Conservation (phyloP, 148 eudicot species). For the Beta vulgaris region DNA sequence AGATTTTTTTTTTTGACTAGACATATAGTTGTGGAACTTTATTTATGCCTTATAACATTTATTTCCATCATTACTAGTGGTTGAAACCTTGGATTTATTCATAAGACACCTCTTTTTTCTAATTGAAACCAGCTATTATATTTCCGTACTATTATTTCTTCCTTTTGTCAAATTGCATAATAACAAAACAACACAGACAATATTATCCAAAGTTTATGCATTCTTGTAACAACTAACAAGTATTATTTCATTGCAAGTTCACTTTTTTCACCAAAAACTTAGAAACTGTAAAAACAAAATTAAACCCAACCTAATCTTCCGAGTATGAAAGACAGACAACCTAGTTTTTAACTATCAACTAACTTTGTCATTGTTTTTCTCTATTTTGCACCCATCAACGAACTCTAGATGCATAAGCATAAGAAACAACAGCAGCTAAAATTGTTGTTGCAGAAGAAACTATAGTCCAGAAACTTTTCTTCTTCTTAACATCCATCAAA, state of each 20-base stretch:
- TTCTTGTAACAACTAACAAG: neutral
- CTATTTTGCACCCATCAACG: slow-evolving; percentile 27
- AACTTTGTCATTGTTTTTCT: neutral
- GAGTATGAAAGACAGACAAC: neutral
- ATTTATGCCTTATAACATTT: no score
- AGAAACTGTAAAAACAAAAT: neutral
- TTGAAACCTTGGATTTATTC: slow-evolving; percentile 7
- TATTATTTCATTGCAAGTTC: neutral
- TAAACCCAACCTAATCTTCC: slow-evolving; percentile 3
- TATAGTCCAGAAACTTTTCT: slow-evolving; percentile 68
- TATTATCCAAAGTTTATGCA: neutral
- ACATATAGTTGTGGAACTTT: neutral
- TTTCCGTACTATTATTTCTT: slow-evolving; percentile 2
- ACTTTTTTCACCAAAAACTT: neutral
- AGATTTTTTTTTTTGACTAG: slow-evolving; percentile 15
- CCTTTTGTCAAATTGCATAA: neutral
- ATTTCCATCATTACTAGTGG: slow-evolving; percentile 17
- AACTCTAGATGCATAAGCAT: slow-evolving; percentile 57
- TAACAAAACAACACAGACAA: neutral
- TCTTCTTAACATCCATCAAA: slow-evolving; percentile 52
- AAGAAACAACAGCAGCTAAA: slow-evolving; percentile 67
- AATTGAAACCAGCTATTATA: slow-evolving; percentile 11
- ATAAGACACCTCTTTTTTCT: neutral
- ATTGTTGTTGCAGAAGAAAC: slow-evolving; percentile 75
- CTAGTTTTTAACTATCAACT: slow-evolving; percentile 6